Percentiles rank a stretch among this genome's conserved stretches.
These are phyloP conservation scores for Porodaedalea pini DNA, from an alignment of 1,284 basidiomycete genomes.

Conservation along the genomic window DNA sequence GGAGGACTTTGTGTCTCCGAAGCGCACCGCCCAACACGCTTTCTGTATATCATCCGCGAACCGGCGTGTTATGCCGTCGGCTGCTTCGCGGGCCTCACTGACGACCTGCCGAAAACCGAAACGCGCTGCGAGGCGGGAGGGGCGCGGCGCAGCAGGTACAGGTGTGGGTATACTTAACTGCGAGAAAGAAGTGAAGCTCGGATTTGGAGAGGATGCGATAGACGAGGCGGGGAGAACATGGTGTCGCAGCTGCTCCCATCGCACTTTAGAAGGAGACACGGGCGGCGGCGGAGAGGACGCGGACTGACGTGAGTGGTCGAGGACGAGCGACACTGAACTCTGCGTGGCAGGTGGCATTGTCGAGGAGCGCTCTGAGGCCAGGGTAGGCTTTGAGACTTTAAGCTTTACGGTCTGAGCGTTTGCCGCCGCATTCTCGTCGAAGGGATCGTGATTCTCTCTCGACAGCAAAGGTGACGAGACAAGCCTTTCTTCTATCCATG, in stretches of 20 bases:
- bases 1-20: conserved; percentile 30
- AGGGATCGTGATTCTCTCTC: conserved; percentile 4
- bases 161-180: conserved; percentile 28
- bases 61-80: conserved; percentile 41
- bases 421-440: conserved; percentile 3
- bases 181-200: conserved; percentile 26
- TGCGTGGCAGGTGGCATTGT: conserved; percentile 2
- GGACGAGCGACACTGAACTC: background rate
- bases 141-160: conserved; percentile 43
- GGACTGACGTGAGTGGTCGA: conserved; percentile 8
- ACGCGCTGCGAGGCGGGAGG: conserved; percentile 48
- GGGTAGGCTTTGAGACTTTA: conserved; percentile 1
- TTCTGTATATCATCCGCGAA: conserved; percentile 49
- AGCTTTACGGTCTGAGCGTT: background rate
- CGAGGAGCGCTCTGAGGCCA: conserved; percentile 1
- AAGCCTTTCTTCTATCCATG: conserved; percentile 14
- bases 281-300: conserved; percentile 27
- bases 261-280: conserved; percentile 40
- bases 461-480: conserved; percentile 10
- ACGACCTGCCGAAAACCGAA: conserved; percentile 60
- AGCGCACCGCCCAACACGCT: conserved; percentile 48
- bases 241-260: conserved; percentile 52
- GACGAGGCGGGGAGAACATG: conserved; percentile 43
- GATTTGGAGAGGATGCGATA: conserved; percentile 27
- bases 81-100: conserved; percentile 49